These are phyloP conservation scores for Pseudogymnoascus sp. DNA, from an alignment of 2,329 filamentous ascomycete genomes.

Conservation along the genomic window DNA sequence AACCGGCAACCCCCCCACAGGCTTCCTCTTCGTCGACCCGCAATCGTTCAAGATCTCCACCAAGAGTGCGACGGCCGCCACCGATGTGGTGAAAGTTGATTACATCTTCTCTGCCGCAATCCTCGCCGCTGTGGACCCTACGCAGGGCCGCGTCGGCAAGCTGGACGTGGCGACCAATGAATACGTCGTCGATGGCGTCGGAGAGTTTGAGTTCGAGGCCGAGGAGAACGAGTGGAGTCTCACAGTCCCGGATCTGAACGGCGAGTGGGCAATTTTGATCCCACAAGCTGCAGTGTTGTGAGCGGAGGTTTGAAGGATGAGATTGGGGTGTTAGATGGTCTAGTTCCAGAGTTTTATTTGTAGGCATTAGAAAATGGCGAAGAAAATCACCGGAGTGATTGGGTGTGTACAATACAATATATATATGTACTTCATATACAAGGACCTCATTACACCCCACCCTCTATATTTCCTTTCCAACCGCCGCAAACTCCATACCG, in stretches of 20 bases:
- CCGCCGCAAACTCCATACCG: not conserved
- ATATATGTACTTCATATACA: not conserved
- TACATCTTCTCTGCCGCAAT: conserved; percentile 19
- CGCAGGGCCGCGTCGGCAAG: conserved; percentile 28
- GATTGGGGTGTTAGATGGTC: not conserved
- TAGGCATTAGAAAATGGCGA: not conserved
- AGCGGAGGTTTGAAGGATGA: not conserved
- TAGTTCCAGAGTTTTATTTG: not conserved
- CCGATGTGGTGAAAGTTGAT: not conserved
- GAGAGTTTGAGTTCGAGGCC: conserved; percentile 34
- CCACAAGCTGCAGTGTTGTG: not conserved
- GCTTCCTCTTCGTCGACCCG: not conserved
- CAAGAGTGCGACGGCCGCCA: conserved; percentile 18
- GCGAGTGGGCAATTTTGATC: conserved; percentile 16
- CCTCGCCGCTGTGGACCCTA: conserved; percentile 27
- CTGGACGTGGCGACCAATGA: conserved; percentile 29
- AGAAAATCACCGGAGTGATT: not conserved
- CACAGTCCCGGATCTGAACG: conserved; percentile 16
- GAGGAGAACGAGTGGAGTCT: conserved; percentile 32
- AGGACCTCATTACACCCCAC: not conserved
- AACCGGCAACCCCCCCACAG: not conserved
- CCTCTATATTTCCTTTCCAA: not conserved
- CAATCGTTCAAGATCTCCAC: conserved; percentile 17
- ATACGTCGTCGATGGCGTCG: conserved; percentile 32
- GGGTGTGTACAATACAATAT: conserved; percentile 1